A percentile compares a stretch with the other conserved stretches of the same genome.
Conservation (phyloP, 352 stramenopile genomes). For the Phytopythium sindhum region DNA sequence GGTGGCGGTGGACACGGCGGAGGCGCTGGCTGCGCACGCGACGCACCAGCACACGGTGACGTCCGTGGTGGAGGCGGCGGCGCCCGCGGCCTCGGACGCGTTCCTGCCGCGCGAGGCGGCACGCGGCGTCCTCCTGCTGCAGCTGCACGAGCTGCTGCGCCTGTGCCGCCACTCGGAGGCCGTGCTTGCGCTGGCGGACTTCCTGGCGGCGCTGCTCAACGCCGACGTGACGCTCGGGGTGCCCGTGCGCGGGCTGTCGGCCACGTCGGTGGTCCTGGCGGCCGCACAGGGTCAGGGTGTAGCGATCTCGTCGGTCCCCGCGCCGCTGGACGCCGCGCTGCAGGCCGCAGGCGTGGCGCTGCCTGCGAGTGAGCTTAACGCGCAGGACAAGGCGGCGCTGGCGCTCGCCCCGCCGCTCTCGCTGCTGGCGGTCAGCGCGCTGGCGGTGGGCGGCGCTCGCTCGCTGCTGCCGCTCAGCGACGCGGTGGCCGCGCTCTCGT, state of each 20-base stretch:
- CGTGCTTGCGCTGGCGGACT: slow-evolving; percentile 28
- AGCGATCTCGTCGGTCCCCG: background rate
- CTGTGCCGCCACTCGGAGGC: slow-evolving; percentile 29
- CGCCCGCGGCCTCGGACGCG: slow-evolving; percentile 10
- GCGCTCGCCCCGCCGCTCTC: slow-evolving; percentile 23
- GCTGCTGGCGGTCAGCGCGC: slow-evolving; percentile 48
- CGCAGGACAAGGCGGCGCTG: slow-evolving; percentile 35
- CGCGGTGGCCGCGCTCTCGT: slow-evolving; percentile 78
- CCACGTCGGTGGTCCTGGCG: background rate
- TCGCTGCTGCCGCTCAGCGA: slow-evolving; percentile 65
- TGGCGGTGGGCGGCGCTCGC: slow-evolving; percentile 63
- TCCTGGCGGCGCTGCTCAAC: slow-evolving; percentile 61
- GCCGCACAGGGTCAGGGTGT: background rate
- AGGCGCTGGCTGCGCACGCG: background rate
- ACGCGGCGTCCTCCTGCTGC: slow-evolving; percentile 38
- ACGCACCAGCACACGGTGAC: slow-evolving; percentile 9
- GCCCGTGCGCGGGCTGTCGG: slow-evolving; percentile 9
- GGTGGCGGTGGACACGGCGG: slow-evolving; percentile 32
- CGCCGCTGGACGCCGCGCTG: slow-evolving; percentile 18
- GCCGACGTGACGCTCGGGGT: slow-evolving; percentile 34
- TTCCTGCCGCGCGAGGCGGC: slow-evolving; percentile 11
- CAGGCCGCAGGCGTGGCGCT: slow-evolving; percentile 28
- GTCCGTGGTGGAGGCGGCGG: slow-evolving; percentile 10
- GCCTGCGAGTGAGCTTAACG: slow-evolving; percentile 29
- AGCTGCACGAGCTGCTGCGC: slow-evolving; percentile 42